Conservation (phyloP, 768 basidiomycete genomes). For the Botryobasidium botryosum region DNA sequence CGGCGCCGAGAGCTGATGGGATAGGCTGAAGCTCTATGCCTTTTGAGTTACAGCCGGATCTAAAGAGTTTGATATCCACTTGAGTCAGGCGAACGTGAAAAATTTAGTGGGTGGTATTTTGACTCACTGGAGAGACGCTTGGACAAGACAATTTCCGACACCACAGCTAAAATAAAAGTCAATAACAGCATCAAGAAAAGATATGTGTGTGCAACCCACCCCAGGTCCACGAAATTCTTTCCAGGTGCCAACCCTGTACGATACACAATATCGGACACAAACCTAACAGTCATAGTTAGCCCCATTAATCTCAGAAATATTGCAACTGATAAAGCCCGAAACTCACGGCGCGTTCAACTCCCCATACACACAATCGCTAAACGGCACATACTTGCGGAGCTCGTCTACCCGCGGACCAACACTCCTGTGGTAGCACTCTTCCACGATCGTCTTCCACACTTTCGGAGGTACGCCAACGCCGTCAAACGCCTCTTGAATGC, state of each 20-base stretch:
- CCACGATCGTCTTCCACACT: slow-evolving; percentile 58
- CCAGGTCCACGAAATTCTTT: slow-evolving; percentile 67
- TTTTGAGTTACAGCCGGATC: slow-evolving; percentile 49
- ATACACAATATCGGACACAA: slow-evolving; percentile 43
- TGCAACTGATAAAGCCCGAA: slow-evolving; percentile 11
- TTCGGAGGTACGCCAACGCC: slow-evolving; percentile 37
- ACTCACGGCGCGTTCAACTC: slow-evolving; percentile 60
- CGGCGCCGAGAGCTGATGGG: slow-evolving; percentile 63
- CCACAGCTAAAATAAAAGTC: too few species aligned
- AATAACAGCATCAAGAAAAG: too few species aligned
- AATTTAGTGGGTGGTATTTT: neutral
- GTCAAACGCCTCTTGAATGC: slow-evolving; percentile 8
- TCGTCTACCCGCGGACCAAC: slow-evolving; percentile 80
- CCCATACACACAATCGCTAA: slow-evolving; percentile 66
- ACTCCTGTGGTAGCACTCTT: slow-evolving; percentile 84
- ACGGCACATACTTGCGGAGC: slow-evolving; percentile 68
- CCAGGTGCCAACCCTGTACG: slow-evolving; percentile 37
- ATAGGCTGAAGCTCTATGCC: slow-evolving; percentile 66
- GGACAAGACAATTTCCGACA: slow-evolving; percentile 70
- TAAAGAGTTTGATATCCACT: neutral
- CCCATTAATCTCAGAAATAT: slow-evolving; percentile 3
- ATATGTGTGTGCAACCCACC: too few species aligned
- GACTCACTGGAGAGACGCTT: slow-evolving; percentile 53
- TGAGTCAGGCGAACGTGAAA: too few species aligned
- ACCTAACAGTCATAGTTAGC: slow-evolving; percentile 14